Percentiles rank a stretch among this genome's conserved stretches.
These are phyloP conservation scores for Urtica urens DNA, from an alignment of 306 rosid genomes.

Conservation along the genomic window DNA sequence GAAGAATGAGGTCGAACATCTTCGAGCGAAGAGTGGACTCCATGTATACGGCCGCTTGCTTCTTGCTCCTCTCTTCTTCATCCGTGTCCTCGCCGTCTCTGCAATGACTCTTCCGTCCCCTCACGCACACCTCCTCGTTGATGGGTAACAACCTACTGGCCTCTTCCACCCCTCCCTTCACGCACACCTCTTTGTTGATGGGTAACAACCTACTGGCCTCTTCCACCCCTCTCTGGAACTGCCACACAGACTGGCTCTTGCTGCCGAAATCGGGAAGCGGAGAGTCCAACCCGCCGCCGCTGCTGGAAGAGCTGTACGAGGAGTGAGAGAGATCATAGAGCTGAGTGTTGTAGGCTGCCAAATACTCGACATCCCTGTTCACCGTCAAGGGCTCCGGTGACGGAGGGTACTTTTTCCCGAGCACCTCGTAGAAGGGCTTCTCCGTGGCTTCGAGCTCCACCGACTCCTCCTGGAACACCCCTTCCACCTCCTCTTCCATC, in stretches of 20 bases:
- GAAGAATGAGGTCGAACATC: slow-evolving; percentile 53
- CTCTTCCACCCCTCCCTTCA: slow-evolving; percentile 88
- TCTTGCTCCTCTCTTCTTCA: slow-evolving; percentile 67
- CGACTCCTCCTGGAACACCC: slow-evolving; percentile 81
- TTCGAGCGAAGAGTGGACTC: slow-evolving; percentile 55
- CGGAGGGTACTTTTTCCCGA: slow-evolving; percentile 80
- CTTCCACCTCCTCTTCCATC: slow-evolving; percentile 96
- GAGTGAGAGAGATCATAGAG: slow-evolving; percentile 32
- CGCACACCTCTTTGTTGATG: slow-evolving; percentile 27
- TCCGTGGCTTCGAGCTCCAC: slow-evolving; percentile 91
- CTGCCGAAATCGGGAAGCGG: slow-evolving; percentile 39
- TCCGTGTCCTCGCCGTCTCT: slow-evolving; percentile 34
- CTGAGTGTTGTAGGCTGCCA: slow-evolving; percentile 25
- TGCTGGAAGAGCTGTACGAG: slow-evolving; percentile 47
- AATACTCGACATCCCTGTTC: slow-evolving; percentile 19
- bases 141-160: slow-evolving; percentile 73
- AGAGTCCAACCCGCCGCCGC: slow-evolving; percentile 48
- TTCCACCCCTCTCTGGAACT: slow-evolving; percentile 75
- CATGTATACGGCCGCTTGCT: slow-evolving; percentile 55
- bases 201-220: slow-evolving; percentile 86
- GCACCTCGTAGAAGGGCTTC: slow-evolving; percentile 74
- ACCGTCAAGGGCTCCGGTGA: slow-evolving; percentile 29
- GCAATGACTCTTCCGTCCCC: slow-evolving; percentile 46
- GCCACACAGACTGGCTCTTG: slow-evolving; percentile 64
- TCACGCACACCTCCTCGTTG: slow-evolving; percentile 30